These are phyloP conservation scores for Drechslera avenae DNA, from an alignment of 2,329 filamentous ascomycete genomes.

Conservation along the genomic window DNA sequence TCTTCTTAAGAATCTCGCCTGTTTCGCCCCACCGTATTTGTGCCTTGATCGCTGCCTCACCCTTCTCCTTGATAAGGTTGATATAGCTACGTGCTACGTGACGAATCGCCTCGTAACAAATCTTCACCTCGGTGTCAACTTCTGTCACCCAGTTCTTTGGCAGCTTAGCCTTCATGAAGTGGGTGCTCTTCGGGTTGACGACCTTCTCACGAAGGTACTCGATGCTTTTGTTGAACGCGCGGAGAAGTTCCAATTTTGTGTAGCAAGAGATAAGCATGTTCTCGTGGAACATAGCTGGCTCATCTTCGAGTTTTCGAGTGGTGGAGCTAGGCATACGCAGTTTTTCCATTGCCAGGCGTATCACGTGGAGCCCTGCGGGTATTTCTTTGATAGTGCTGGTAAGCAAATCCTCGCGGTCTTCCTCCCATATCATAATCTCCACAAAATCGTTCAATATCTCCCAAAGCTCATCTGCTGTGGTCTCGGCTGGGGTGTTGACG, in stretches of 20 bases:
- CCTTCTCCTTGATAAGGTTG: constrained; percentile 24
- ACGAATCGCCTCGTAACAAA: constrained; percentile 21
- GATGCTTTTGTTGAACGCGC: constrained; percentile 17
- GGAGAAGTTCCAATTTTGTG: constrained; percentile 31
- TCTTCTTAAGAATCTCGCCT: constrained; percentile 25
- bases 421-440: not conserved
- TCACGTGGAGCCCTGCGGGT: constrained; percentile 2
- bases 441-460: not conserved
- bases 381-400: not conserved
- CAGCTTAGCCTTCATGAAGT: constrained; percentile 20
- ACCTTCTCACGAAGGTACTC: constrained; percentile 25
- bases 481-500: constrained; percentile 3
- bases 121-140: constrained; percentile 14
- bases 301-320: constrained; percentile 15
- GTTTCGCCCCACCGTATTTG: constrained; percentile 30
- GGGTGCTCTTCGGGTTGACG: constrained; percentile 22
- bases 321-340: constrained; percentile 12
- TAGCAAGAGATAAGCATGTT: constrained; percentile 31
- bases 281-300: constrained; percentile 29
- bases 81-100: constrained; percentile 26
- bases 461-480: not conserved
- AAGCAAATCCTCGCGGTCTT: not conserved
- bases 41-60: constrained; percentile 26
- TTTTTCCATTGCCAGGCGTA: constrained; percentile 20
- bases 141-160: constrained; percentile 23